Conservation (phyloP, 2,329 filamentous ascomycete species). For the Endothia cerciana region DNA sequence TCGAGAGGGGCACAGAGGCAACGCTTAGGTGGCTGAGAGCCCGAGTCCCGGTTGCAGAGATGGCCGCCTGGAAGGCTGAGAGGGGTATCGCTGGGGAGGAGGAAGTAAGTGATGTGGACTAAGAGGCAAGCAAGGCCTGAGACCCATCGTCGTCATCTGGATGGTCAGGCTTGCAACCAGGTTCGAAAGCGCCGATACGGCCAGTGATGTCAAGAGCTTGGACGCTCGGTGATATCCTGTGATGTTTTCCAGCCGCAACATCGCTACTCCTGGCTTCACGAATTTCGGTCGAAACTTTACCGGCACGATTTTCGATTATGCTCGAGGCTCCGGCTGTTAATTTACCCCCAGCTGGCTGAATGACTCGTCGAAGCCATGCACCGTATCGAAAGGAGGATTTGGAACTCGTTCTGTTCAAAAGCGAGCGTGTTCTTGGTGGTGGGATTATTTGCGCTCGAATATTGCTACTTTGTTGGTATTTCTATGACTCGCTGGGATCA, state of each 20-base stretch:
- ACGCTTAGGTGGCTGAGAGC: conserved; percentile 81
- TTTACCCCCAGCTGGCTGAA: not conserved
- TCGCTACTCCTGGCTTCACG: no score
- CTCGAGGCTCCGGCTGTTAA: no score
- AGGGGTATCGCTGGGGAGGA: conserved; percentile 42
- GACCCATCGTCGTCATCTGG: not conserved
- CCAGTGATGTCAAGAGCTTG: no score
- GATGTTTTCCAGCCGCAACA: no score
- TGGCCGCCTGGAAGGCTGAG: conserved; percentile 58
- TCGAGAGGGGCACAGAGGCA: conserved; percentile 87
- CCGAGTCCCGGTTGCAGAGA: conserved; percentile 67
- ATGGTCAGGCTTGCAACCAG: not conserved
- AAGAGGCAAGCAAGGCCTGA: not conserved
- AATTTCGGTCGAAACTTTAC: no score
- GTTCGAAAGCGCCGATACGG: no score
- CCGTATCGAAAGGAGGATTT: not conserved
- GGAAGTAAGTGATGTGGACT: conserved; percentile 39
- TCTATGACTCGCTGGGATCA: not conserved
- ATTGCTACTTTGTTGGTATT: not conserved
- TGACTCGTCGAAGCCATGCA: not conserved
- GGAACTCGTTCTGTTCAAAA: not conserved
- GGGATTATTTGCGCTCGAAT: not conserved
- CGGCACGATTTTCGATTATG: no score
- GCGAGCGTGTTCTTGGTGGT: not conserved
- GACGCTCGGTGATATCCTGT: no score